Conservation (phyloP, 441 rosid genomes). For the Breynia disticha region DNA sequence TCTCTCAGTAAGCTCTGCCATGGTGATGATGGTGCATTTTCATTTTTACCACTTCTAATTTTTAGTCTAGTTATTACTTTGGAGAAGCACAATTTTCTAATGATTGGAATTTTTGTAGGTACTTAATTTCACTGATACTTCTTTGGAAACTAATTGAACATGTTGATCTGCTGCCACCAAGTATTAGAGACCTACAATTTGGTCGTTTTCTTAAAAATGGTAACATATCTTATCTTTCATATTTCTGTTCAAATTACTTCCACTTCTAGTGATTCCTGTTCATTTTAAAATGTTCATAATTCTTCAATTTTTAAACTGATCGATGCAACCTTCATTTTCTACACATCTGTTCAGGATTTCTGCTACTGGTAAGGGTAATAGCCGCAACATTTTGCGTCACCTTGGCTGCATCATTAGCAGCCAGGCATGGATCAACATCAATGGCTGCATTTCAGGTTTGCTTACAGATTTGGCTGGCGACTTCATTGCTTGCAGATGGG, state of each 20-base stretch:
- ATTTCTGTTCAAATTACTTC: neutral
- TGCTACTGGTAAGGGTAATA: conserved; percentile 44
- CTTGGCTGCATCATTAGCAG: conserved; percentile 51
- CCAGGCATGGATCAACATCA: conserved; percentile 42
- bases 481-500: conserved; percentile 63
- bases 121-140: conserved; percentile 34
- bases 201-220: conserved; percentile 45
- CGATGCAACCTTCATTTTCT: conserved; percentile 6
- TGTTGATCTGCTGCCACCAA: conserved; percentile 40
- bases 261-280: neutral
- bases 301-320: conserved; percentile 2
- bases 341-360: conserved; percentile 29
- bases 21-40: neutral
- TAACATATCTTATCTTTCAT: conserved; percentile 13
- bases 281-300: neutral
- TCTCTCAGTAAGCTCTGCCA: conserved; percentile 41
- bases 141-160: conserved; percentile 35
- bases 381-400: conserved; percentile 51
- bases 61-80: neutral
- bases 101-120: conserved; percentile 20
- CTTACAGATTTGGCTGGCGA: conserved; percentile 52
- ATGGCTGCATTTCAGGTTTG: conserved; percentile 74
- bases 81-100: neutral
- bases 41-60: conserved; percentile 3
- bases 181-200: conserved; percentile 34